A percentile compares a stretch with the other conserved stretches of the same genome.
These are phyloP conservation scores for Pichia rugopelliculosa DNA, from an alignment of 805 yeast genomes.

Conservation along the genomic window DNA sequence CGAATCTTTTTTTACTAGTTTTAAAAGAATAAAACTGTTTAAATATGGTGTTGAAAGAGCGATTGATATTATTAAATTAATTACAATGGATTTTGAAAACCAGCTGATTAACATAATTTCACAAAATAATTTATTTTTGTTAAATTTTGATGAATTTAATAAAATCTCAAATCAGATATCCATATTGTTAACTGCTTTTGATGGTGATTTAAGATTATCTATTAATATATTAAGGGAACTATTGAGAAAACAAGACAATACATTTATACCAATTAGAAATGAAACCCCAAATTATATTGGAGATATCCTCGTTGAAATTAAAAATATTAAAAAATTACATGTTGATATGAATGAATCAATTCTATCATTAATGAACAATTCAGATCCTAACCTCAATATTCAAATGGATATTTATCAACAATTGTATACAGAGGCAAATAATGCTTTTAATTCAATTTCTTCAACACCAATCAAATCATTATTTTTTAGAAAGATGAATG, in stretches of 20 bases:
- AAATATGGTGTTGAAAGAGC: constrained; percentile 61
- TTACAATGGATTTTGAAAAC: constrained; percentile 48
- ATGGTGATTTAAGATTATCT: constrained; percentile 54
- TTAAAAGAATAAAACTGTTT: constrained; percentile 54
- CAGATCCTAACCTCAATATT: neutral
- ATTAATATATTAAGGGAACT: constrained; percentile 65
- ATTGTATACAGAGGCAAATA: constrained; percentile 2
- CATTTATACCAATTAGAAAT: constrained; percentile 57
- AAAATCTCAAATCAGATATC: constrained; percentile 20
- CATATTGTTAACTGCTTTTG: constrained; percentile 45
- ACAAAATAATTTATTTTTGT: constrained; percentile 35
- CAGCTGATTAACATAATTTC: constrained; percentile 36
- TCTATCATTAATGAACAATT: neutral
- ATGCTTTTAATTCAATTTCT: neutral
- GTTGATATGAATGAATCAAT: neutral
- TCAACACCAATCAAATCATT: neutral
- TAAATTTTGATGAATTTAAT: constrained; percentile 32
- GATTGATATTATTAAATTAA: constrained; percentile 54
- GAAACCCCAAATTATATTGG: constrained; percentile 29
- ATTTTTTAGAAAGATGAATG: neutral
- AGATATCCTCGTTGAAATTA: neutral
- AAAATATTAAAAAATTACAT: neutral
- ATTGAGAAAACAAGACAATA: constrained; percentile 64
- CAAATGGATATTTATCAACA: neutral
- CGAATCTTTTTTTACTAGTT: constrained; percentile 45